These are phyloP conservation scores for Lotus japonicus DNA, from an alignment of 306 rosid genomes.

Conservation along the genomic window DNA sequence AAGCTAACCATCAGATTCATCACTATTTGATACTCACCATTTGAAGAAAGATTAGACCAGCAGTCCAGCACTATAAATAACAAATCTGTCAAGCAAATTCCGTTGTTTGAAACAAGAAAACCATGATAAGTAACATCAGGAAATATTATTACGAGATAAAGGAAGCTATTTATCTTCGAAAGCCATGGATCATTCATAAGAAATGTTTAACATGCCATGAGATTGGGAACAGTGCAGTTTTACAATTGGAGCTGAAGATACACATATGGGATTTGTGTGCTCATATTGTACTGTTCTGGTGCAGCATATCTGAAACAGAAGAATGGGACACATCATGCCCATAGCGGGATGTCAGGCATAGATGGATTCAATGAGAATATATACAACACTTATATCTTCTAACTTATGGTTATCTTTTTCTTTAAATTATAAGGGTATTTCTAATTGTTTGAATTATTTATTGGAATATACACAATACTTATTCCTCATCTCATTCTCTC, in stretches of 20 bases:
- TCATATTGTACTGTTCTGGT: slow-evolving; percentile 91
- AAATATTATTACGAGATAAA: slow-evolving; percentile 13
- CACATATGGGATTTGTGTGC: slow-evolving; percentile 91
- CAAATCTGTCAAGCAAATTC: slow-evolving; percentile 80
- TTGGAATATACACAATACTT: neutral
- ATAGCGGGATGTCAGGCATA: neutral
- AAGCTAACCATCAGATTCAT: neutral
- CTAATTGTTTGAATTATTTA: neutral
- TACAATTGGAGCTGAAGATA: slow-evolving; percentile 86
- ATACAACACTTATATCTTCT: neutral
- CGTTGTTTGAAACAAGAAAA: slow-evolving; percentile 45
- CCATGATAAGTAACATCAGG: slow-evolving; percentile 14
- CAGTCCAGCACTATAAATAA: slow-evolving; percentile 77
- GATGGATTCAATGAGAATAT: neutral
- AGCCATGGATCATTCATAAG: neutral
- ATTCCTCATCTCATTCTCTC: neutral
- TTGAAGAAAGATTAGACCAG: slow-evolving; percentile 79
- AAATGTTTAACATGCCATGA: slow-evolving; percentile 65
- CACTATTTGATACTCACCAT: slow-evolving; percentile 52
- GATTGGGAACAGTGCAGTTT: slow-evolving; percentile 78
- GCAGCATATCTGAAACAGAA: slow-evolving; percentile 64
- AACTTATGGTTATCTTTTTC: neutral
- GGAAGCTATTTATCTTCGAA: neutral
- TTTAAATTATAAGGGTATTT: neutral
- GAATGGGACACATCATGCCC: neutral